Evolutionary conservation across 2,329 filamentous ascomycete genomes (phyloP).

Genomic region (Elsinoe fawcettii): DNA sequence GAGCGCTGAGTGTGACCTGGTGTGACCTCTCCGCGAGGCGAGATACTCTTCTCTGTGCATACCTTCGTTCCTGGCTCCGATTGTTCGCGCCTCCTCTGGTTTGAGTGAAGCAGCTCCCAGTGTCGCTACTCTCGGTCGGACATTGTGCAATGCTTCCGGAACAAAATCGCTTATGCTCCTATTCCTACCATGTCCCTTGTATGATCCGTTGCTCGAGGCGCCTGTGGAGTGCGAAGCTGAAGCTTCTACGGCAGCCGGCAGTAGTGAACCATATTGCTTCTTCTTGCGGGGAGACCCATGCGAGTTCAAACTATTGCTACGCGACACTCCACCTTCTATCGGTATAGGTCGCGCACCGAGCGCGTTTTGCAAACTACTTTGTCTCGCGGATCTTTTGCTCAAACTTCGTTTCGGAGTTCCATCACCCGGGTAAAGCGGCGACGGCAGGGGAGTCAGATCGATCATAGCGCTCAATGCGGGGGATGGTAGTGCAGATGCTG

Average conservation of each 20-base stretch:
- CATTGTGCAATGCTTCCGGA: slow-evolving; percentile 60
- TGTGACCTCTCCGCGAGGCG: slow-evolving; percentile 65
- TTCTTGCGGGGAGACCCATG: slow-evolving; percentile 34
- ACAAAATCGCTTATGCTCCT: slow-evolving; percentile 84
- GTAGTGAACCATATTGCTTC: slow-evolving; percentile 41
- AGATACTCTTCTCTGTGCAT: slow-evolving; percentile 74
- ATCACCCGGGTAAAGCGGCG: slow-evolving; percentile 34
- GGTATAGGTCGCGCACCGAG: slow-evolving; percentile 13
- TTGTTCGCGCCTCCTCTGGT: slow-evolving; percentile 8
- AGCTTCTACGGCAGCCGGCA: slow-evolving; percentile 34
- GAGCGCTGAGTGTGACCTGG: slow-evolving; percentile 24
- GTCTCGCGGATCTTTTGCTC: slow-evolving; percentile 3
- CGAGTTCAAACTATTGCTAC: slow-evolving; percentile 19
- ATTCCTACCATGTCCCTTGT: slow-evolving; percentile 54
- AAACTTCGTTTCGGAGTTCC: slow-evolving; percentile 14
- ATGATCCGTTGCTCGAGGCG: slow-evolving; percentile 20
- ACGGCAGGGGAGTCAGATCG: slow-evolving; percentile 47
- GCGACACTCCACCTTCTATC: slow-evolving; percentile 10
- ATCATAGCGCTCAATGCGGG: slow-evolving; percentile 42
- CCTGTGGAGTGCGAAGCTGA: slow-evolving; percentile 19
- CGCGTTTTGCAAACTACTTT: slow-evolving; percentile 10
- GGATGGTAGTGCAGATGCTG: slow-evolving; percentile 40
- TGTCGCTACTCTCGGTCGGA: slow-evolving; percentile 62
- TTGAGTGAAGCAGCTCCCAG: slow-evolving; percentile 45
- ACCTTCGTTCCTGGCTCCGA: slow-evolving; percentile 22